These are phyloP conservation scores for Chamaenerion angustifolium DNA, from an alignment of 345 rosid genomes.

Conservation along the genomic window DNA sequence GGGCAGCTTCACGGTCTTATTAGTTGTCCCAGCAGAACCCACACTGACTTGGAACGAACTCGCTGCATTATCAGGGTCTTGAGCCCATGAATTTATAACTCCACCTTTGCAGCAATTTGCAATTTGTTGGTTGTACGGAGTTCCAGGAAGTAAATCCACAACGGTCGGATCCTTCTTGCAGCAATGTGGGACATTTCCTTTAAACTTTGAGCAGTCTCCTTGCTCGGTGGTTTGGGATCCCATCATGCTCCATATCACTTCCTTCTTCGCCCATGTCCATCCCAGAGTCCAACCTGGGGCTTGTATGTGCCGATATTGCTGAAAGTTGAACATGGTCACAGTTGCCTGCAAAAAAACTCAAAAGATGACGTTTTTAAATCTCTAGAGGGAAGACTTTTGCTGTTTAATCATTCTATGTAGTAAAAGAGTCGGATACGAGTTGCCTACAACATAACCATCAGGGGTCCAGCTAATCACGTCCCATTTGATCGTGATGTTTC, in stretches of 20 bases:
- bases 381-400: neutral
- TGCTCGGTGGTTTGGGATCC: conserved; percentile 40
- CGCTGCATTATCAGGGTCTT: conserved; percentile 28
- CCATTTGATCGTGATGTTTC: conserved; percentile 39
- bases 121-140: conserved; percentile 41
- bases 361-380: too few species aligned
- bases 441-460: conserved; percentile 36
- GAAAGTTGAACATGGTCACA: conserved; percentile 35
- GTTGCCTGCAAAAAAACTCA: conserved; percentile 19
- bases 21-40: conserved; percentile 34
- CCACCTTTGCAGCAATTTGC: conserved; percentile 68
- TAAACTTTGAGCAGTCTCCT: conserved; percentile 56
- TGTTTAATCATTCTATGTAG: neutral
- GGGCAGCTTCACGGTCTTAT: conserved; percentile 33
- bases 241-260: conserved; percentile 44
- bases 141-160: conserved; percentile 34
- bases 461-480: conserved; percentile 39
- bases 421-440: neutral
- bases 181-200: conserved; percentile 30
- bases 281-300: conserved; percentile 54
- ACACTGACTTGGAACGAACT: conserved; percentile 42
- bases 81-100: conserved; percentile 33
- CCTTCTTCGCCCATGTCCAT: conserved; percentile 54
- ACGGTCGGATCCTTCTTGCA: conserved; percentile 34
- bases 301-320: conserved; percentile 38